Conservation (phyloP, 1,284 basidiomycete species). For the Leccinum variabile region DNA sequence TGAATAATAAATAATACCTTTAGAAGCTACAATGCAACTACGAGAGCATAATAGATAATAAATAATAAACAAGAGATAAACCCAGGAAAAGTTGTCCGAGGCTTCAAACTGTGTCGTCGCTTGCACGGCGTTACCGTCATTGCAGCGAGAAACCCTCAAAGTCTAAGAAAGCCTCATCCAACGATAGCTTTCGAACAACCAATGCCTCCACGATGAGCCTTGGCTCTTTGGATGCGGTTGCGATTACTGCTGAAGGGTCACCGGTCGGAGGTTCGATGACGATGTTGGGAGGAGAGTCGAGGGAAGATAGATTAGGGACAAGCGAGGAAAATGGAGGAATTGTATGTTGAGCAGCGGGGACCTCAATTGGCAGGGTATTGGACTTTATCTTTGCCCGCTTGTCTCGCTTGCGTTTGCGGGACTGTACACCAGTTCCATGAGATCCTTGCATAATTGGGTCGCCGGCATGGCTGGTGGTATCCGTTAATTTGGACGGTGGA, state of each 20-base stretch:
- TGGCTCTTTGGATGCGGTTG: slow-evolving; percentile 33
- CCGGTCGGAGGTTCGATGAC: slow-evolving; percentile 18
- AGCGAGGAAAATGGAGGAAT: slow-evolving; percentile 15
- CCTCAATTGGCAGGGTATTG: slow-evolving; percentile 32
- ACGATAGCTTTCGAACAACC: slow-evolving; percentile 69
- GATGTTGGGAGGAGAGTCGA: slow-evolving; percentile 16
- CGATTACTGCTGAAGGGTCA: background rate
- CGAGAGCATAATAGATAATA: no score
- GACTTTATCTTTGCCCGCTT: slow-evolving; percentile 43
- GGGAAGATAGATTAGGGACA: slow-evolving; percentile 20
- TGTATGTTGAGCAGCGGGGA: slow-evolving; percentile 9
- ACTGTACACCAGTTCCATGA: slow-evolving; percentile 36
- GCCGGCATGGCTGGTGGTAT: background rate
- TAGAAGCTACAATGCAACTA: no score
- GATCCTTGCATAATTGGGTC: background rate
- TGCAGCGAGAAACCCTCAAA: slow-evolving; percentile 63
- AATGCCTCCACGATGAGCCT: slow-evolving; percentile 77
- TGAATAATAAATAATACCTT: no score
- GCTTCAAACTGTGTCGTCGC: background rate
- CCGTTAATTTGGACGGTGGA: slow-evolving; percentile 8
- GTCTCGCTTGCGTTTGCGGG: slow-evolving; percentile 52
- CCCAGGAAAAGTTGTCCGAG: no score
- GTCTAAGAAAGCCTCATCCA: slow-evolving; percentile 72
- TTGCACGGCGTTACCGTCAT: slow-evolving; percentile 16
- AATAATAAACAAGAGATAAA: no score